phyloP scores from a whole-genome alignment of 2,329 filamentous ascomycete species.

The Xylariaceae sp. region DNA sequence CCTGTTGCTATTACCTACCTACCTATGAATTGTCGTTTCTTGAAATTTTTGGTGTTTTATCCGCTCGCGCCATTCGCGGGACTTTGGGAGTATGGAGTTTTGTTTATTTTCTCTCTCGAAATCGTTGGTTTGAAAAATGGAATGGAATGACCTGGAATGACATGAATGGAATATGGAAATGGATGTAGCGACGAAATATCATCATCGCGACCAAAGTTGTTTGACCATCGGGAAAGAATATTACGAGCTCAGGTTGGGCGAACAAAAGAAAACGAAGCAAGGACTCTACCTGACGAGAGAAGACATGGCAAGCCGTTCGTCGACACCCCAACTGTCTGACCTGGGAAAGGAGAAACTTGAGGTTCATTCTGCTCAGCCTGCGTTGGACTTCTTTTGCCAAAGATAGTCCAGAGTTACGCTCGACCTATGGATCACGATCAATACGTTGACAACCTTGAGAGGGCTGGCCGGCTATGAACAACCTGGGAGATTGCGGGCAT shows the following conservation, averaged over 20 bases:
- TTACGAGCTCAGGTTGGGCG: constrained; percentile 6
- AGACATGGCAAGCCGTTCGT: constrained; percentile 2
- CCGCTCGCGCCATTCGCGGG: constrained; percentile 7
- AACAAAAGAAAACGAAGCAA: no score
- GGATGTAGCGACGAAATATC: neutral
- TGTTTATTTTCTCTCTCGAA: neutral
- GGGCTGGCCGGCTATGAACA: constrained; percentile 2
- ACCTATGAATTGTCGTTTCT: neutral
- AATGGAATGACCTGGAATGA: neutral
- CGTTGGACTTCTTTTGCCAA: constrained; percentile 2
- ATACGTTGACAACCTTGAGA: constrained; percentile 7
- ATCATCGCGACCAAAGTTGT: constrained; percentile 16
- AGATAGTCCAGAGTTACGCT: constrained; percentile 1
- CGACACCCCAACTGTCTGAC: neutral
- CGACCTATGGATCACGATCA: constrained; percentile 10
- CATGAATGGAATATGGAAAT: neutral
- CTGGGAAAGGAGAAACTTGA: constrained; percentile 1
- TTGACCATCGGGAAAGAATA: constrained; percentile 3
- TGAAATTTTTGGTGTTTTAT: neutral
- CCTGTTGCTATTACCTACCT: neutral
- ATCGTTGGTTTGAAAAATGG: constrained; percentile 13
- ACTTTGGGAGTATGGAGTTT: constrained; percentile 17
- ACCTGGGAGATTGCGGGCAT: constrained; percentile 1
- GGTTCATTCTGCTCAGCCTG: constrained; percentile 4
- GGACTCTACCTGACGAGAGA: constrained; percentile 2